These are phyloP conservation scores for Ogataea salicorniae DNA, from an alignment of 805 yeast genomes.

Conservation along the genomic window DNA sequence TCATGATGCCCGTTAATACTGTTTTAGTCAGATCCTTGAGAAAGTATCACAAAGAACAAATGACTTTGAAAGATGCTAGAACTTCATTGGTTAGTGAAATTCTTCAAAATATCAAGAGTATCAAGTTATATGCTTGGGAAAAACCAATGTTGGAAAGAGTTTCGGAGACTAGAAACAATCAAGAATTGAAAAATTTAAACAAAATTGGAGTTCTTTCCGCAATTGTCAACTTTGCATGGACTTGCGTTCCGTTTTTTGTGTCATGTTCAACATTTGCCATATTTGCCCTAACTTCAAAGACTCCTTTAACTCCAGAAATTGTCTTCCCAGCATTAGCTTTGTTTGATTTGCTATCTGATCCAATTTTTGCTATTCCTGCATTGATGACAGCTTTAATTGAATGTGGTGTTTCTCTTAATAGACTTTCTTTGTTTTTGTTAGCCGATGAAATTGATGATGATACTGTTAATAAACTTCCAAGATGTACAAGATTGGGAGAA, in stretches of 20 bases:
- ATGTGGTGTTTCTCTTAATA: constrained; percentile 50
- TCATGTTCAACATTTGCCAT: constrained; percentile 56
- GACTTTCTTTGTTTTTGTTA: constrained; percentile 46
- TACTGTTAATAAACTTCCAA: constrained; percentile 24
- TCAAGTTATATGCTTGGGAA: constrained; percentile 70
- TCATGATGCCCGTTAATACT: constrained; percentile 57
- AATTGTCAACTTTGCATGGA: constrained; percentile 52
- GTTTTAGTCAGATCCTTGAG: constrained; percentile 41
- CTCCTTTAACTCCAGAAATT: constrained; percentile 59
- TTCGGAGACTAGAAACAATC: constrained; percentile 48
- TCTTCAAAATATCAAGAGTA: constrained; percentile 53
- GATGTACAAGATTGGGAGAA: constrained; percentile 23
- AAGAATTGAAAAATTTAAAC: constrained; percentile 48
- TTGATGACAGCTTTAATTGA: constrained; percentile 54
- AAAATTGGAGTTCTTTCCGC: constrained; percentile 46
- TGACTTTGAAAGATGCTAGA: constrained; percentile 59
- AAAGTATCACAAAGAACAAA: constrained; percentile 45
- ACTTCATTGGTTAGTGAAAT: constrained; percentile 56
- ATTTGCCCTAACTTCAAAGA: constrained; percentile 39
- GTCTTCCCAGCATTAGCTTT: constrained; percentile 65
- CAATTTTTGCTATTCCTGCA: constrained; percentile 55
- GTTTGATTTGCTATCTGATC: constrained; percentile 52
- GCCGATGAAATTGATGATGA: constrained; percentile 38
- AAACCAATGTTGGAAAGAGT: constrained; percentile 53
- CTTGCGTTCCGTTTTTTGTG: constrained; percentile 58